Evolutionary conservation across 73 alveolate genomes (phyloP).

Genomic region (Paramecium bursaria): DNA sequence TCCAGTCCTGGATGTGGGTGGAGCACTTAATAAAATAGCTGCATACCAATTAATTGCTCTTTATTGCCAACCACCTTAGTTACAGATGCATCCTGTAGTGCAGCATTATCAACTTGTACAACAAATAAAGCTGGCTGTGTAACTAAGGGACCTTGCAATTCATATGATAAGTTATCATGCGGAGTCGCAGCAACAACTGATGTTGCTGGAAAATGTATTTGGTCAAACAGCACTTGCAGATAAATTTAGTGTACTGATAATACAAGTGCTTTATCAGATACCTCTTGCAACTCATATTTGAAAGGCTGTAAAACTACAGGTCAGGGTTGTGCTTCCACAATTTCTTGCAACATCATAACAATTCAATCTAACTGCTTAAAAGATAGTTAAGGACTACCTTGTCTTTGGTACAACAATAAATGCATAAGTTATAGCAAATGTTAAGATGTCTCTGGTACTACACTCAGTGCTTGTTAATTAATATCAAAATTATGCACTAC

Average conservation of each 20-base stretch:
- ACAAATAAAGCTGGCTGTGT: slow-evolving; percentile 50
- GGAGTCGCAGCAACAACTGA: background rate
- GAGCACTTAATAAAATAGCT: slow-evolving; percentile 22
- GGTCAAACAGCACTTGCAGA: background rate
- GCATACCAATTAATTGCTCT: background rate
- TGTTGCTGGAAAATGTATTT: background rate
- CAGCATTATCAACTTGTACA: no score
- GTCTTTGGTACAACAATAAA: background rate
- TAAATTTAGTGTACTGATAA: background rate
- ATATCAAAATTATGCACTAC: slow-evolving; percentile 36
- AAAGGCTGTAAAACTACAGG: slow-evolving; percentile 47
- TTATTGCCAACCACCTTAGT: slow-evolving; percentile 13
- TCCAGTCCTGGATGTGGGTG: slow-evolving; percentile 38
- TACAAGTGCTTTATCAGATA: slow-evolving; percentile 45
- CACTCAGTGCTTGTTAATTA: slow-evolving; percentile 7
- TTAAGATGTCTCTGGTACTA: background rate
- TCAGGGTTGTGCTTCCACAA: background rate
- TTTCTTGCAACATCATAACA: background rate
- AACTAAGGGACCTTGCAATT: background rate
- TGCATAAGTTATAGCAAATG: background rate
- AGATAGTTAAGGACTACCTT: slow-evolving; percentile 3
- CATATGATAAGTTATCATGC: slow-evolving; percentile 4
- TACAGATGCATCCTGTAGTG: no score
- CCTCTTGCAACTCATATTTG: slow-evolving; percentile 1
- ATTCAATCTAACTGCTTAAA: background rate